Conservation (phyloP, 495 filamentous ascomycete genomes). For the Daldinia loculata region DNA sequence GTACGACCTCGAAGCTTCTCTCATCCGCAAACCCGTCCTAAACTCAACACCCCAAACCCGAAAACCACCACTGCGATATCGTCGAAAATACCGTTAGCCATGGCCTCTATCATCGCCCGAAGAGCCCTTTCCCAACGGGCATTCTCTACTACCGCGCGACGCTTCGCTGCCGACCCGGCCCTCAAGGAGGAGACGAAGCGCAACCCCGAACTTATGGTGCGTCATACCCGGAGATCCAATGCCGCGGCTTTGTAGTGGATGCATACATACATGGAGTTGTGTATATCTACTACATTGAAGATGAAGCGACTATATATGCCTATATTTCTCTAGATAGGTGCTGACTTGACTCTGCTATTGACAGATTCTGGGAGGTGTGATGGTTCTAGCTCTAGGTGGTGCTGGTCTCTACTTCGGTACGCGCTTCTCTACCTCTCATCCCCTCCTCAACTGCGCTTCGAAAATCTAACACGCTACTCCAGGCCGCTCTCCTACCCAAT, state of each 20-base stretch:
- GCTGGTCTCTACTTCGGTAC: conserved; percentile 87
- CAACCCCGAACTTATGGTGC: conserved; percentile 62
- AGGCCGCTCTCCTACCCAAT: conserved; percentile 86
- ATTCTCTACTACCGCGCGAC: conserved; percentile 57
- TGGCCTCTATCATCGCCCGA: conserved; percentile 60
- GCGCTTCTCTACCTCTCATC: conserved; percentile 24
- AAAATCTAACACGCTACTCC: conserved; percentile 41
- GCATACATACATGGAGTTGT: neutral
- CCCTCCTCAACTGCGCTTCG: neutral
- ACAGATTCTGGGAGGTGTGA: conserved; percentile 89
- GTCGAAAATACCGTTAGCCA: conserved; percentile 38
- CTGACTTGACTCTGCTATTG: conserved; percentile 31
- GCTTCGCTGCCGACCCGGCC: conserved; percentile 51
- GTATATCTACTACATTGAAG: neutral
- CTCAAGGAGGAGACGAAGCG: conserved; percentile 60
- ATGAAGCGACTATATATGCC: neutral
- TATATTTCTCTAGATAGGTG: neutral
- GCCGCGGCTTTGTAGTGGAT: neutral
- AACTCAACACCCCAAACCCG: neutral
- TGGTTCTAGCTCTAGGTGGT: conserved; percentile 86
- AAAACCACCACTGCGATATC: neutral
- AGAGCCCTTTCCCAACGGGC: conserved; percentile 47
- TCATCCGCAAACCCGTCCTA: conserved; percentile 9
- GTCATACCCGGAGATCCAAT: conserved; percentile 44
- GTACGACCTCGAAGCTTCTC: conserved; percentile 31